These are phyloP conservation scores for Lotmaria passim DNA, from an alignment of 208 protist genomes.

Conservation along the genomic window DNA sequence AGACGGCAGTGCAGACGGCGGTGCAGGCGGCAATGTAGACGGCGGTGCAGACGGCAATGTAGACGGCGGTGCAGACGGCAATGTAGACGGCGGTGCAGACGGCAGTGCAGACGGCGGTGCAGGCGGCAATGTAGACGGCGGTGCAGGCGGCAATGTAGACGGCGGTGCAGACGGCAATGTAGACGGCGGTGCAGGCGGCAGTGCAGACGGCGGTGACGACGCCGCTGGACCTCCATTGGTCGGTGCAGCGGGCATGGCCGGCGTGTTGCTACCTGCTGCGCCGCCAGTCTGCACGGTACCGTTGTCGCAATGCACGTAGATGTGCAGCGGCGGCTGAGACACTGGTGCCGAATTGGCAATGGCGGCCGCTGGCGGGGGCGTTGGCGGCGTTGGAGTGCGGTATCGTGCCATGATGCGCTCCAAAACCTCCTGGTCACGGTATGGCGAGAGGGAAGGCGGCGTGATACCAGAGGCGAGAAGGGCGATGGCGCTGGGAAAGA, in stretches of 20 bases:
- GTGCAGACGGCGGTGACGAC: constrained; percentile 8
- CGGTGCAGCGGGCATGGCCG: background rate
- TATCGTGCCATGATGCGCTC: constrained; percentile 42
- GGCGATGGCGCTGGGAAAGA: constrained; percentile 16
- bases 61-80: too few relatives aligned
- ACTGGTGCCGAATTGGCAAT: too few relatives aligned
- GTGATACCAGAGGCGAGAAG: constrained; percentile 8
- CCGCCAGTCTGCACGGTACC: background rate
- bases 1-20: too few relatives aligned
- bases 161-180: too few relatives aligned
- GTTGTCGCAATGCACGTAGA: constrained; percentile 42
- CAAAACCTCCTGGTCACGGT: constrained; percentile 42
- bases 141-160: too few relatives aligned
- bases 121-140: too few relatives aligned
- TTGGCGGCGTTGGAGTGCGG: constrained; percentile 7
- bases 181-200: background rate
- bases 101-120: too few relatives aligned
- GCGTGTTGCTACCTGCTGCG: background rate
- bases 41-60: too few relatives aligned
- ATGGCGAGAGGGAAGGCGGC: constrained; percentile 29
- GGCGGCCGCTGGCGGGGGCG: background rate
- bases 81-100: too few relatives aligned
- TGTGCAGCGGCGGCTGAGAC: constrained; percentile 33
- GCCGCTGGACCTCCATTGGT: background rate
- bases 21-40: too few relatives aligned